phyloP scores from a whole-genome alignment of 75 land plant genomes.

The Azolla pinnata region DNA sequence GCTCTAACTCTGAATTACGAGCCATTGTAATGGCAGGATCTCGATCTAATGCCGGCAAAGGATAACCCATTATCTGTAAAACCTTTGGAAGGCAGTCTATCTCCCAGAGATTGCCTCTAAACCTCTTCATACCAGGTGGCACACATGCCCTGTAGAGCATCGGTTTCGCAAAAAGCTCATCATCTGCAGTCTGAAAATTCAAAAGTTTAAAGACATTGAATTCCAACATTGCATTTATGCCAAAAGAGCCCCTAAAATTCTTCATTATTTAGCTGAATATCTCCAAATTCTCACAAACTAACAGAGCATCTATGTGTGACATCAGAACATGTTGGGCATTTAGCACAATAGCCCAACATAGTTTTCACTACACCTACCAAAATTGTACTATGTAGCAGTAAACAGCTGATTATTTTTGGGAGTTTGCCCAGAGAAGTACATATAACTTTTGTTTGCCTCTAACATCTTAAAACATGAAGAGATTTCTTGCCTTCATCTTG shows the following conservation, averaged over 20 bases:
- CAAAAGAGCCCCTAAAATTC: background rate
- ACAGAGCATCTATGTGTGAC: no score
- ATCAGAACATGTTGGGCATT: no score
- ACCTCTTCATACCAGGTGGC: slow-evolving; percentile 93
- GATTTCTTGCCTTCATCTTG: slow-evolving; percentile 47
- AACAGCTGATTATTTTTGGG: no score
- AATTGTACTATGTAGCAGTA: no score
- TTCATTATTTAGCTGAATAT: no score
- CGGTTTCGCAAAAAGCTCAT: slow-evolving; percentile 85
- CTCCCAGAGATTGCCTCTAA: slow-evolving; percentile 86
- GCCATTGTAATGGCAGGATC: slow-evolving; percentile 61
- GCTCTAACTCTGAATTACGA: slow-evolving; percentile 77
- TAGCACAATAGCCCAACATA: no score
- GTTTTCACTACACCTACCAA: no score
- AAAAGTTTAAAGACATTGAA: background rate
- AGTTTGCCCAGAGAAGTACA: no score
- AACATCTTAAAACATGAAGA: background rate
- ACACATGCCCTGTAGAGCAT: slow-evolving; percentile 92
- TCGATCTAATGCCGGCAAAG: slow-evolving; percentile 42
- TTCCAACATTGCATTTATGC: background rate
- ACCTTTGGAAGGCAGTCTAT: slow-evolving; percentile 62
- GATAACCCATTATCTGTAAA: slow-evolving; percentile 61
- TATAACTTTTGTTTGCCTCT: no score
- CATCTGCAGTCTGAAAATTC: slow-evolving; percentile 63
- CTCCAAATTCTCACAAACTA: no score